These are phyloP conservation scores for Kluyveromyces wickerhamii DNA, from an alignment of 805 yeast species.

Conservation along the genomic window DNA sequence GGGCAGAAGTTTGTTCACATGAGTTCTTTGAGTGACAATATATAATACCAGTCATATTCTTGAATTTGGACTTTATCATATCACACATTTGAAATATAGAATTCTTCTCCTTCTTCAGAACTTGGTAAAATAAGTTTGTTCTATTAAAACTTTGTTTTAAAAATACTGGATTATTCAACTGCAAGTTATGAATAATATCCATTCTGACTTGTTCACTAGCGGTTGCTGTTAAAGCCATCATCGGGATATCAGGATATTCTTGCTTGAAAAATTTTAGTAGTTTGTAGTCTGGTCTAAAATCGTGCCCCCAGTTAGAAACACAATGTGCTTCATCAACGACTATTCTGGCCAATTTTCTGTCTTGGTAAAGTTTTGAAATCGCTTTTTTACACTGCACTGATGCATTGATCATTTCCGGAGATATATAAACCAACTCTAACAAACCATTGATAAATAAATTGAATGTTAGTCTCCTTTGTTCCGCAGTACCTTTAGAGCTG, in stretches of 20 bases:
- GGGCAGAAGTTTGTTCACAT: conserved; percentile 73
- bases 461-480: conserved; percentile 56
- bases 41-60: conserved; percentile 70
- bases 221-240: conserved; percentile 96
- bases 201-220: conserved; percentile 84
- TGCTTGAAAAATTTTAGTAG: conserved; percentile 64
- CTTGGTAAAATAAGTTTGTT: conserved; percentile 73
- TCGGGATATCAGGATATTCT: conserved; percentile 71
- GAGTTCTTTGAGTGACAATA: conserved; percentile 87
- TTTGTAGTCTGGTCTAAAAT: conserved; percentile 92
- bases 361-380: conserved; percentile 47
- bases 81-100: conserved; percentile 49
- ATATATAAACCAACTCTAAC: conserved; percentile 71
- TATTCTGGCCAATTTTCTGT: conserved; percentile 62
- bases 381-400: conserved; percentile 61
- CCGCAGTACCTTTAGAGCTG: conserved; percentile 61
- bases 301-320: conserved; percentile 98
- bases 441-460: conserved; percentile 56
- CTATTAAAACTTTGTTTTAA: conserved; percentile 90
- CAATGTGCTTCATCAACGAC: conserved; percentile 98
- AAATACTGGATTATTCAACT: conserved; percentile 51
- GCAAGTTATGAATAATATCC: conserved; percentile 77
- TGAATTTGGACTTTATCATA: conserved; percentile 44
- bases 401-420: conserved; percentile 90
- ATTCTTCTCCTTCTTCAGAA: conserved; percentile 54